Evolutionary conservation across 805 yeast genomes (phyloP).

Genomic region (Saccharomycopsis guyanensis): DNA sequence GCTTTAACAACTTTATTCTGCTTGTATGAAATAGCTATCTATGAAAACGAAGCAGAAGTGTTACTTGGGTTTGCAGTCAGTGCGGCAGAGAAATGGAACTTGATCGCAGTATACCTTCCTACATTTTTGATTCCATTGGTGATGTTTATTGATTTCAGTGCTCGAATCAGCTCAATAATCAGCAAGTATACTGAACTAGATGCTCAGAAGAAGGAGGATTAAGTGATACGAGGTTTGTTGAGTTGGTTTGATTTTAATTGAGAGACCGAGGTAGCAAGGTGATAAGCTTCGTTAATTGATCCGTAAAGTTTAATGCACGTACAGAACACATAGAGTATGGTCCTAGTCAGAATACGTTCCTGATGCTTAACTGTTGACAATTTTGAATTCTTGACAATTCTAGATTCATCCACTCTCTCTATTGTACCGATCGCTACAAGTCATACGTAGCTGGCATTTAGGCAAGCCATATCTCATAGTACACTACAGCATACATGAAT

Average conservation of each 20-base stretch:
- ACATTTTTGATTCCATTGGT: slow-evolving; percentile 57
- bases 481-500: too few species aligned
- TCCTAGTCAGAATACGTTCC: too few species aligned
- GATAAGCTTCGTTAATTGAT: too few species aligned
- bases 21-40: slow-evolving; percentile 37
- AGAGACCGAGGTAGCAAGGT: too few species aligned
- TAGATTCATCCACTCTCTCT: too few species aligned
- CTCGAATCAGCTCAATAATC: slow-evolving; percentile 1
- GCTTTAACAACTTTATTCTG: slow-evolving; percentile 72
- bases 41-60: slow-evolving; percentile 7
- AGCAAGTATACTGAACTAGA: neutral
- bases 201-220: neutral
- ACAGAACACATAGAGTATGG: neutral
- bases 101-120: slow-evolving; percentile 57
- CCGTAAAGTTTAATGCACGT: neutral
- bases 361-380: too few species aligned
- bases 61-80: slow-evolving; percentile 31
- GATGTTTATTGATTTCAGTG: slow-evolving; percentile 41
- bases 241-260: too few species aligned
- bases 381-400: too few species aligned
- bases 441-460: too few species aligned
- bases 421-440: too few species aligned
- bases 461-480: too few species aligned
- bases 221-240: too few species aligned
- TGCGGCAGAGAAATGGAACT: slow-evolving; percentile 31